Evolutionary conservation across 106 monocot species (phyloP).

Genomic region (Acanthochlamys bracteata): DNA sequence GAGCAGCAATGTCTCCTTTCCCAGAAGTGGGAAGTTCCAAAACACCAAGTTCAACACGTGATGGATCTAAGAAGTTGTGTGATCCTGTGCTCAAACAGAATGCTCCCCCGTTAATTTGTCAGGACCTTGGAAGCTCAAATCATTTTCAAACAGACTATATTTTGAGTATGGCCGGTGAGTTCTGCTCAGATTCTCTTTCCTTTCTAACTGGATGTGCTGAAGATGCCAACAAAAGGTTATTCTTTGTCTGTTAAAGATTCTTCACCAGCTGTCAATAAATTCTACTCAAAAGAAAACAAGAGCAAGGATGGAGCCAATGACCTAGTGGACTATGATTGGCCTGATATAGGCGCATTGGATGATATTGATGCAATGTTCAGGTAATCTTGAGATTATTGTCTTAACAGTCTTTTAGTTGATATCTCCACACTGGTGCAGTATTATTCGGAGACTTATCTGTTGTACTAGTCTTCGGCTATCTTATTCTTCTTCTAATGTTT

Average conservation of each 20-base stretch:
- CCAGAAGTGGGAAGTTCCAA: conserved; percentile 1
- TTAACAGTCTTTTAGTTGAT: not conserved
- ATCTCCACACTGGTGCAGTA: not conserved
- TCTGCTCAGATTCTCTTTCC: conserved; percentile 10
- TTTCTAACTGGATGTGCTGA: conserved; percentile 1
- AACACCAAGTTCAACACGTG: conserved; percentile 1
- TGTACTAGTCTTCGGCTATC: not conserved
- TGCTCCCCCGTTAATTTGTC: conserved; percentile 1
- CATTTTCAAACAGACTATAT: conserved; percentile 1
- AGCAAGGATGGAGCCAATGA: conserved; percentile 15
- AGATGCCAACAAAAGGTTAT: conserved; percentile 12
- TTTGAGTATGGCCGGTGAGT: not conserved
- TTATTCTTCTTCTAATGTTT: not conserved
- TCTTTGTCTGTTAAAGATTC: conserved; percentile 9
- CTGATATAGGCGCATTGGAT: conserved; percentile 33
- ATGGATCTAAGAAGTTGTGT: conserved; percentile 6
- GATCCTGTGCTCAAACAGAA: not conserved
- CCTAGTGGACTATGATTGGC: conserved; percentile 24
- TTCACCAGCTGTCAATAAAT: conserved; percentile 2
- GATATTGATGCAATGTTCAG: conserved; percentile 34
- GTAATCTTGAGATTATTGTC: conserved; percentile 7
- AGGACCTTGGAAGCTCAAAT: conserved; percentile 7
- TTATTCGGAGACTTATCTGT: no score
- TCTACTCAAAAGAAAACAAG: conserved; percentile 13
- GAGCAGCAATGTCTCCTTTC: not conserved